Evolutionary conservation across 441 rosid genomes (phyloP), one percentile per base, ranked within the genome.

Genomic region (Gossypium gossypioides): DNA sequence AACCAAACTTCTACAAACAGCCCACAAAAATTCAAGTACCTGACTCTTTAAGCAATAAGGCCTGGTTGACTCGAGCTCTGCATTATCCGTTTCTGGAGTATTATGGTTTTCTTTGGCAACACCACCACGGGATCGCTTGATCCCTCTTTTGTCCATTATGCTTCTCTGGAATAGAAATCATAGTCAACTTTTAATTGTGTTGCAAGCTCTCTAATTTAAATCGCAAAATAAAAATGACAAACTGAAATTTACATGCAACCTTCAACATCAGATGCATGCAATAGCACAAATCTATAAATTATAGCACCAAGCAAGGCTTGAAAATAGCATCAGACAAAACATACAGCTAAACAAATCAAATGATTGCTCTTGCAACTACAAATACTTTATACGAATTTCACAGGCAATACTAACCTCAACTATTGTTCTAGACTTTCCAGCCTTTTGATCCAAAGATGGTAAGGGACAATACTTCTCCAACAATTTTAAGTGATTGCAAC

Each of bases 11-110:
- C 89, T 85, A 76, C 88, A 87, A 73, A 79, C 88, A 79, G 93
- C 95, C 97, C 97, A 92, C 81, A 92, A 64, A 79, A 91, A 95
- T 73, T 96, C 89, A 40, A 86, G 87, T 52, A 92, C 93, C 84
- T 89, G 91, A 73, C 79, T 79, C 69, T 83, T 84, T 6, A 83
- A 82, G 86, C 97, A 90, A 75, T 81, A 84, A 10, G 81, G 76
- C 78, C 76, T 85, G 15, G 74, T 55, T 72, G 76, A 79, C 78
- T 81, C 80, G 32, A 67, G 74, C 71, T 74, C 77, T 18, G 75
- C 68, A 79, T 77, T 57, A 32, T 48, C 71, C 12, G 73, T 56
- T 32, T 61, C 79, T 18, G 24, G 63, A 25, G 44, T 60, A 72
- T 34, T 55, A 42, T 75, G 76, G 62, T 65, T 62, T 52, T 21